Evolutionary conservation across 1,139 yeast species (phyloP), one percentile per base, ranked within the genome.

Genomic region (Taphrina flavorubra): DNA sequence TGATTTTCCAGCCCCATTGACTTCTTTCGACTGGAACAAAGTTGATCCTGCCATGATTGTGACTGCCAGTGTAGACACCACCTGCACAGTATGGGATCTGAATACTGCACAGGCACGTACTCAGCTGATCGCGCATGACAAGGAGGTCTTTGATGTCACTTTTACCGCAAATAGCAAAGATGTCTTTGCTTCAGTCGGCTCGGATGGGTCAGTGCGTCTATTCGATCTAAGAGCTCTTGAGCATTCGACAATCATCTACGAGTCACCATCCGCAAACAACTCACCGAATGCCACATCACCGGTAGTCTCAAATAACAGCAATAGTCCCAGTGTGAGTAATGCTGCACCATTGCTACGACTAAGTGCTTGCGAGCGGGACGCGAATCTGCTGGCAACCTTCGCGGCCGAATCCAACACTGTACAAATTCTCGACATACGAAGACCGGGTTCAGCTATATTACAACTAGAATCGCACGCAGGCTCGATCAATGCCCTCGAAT

Each of bases 61-160:
- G 59, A 91, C 97, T 0, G 86, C 95, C 71, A 87, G 95, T 40
- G 91, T 94, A 11, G 99, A 94, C 78, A 94, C 99, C 0, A 94
- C 99, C 0, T 94, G 99, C 78, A 92, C 98, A 0, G 87, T 92
- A 2, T 94, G 99, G 98, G 98, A 94, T 78, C 79, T 91, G 56
- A 82, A 81, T 42, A 82, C 86, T 10, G 90, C 90, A n/a, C 82
- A 84, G 37, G 96, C 96, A 25, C 89, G 89, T 76, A 92, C 99
- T 0, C 98, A 94, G 79, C 81, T 94, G 65, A 94, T 94, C 73
- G 99, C 99, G 0, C 99, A 94, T 78, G 99, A 94, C 77, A 87
- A 89, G 70, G 98, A 92, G 77, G 99, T 94, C 4, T 91, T 87
- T 77, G 99, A 94, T 77, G 98, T 92, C 31, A 85, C 90, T 73